Evolutionary conservation across 2,329 filamentous ascomycete species (phyloP).

Genomic region (Trichoderma cornu-damae): DNA sequence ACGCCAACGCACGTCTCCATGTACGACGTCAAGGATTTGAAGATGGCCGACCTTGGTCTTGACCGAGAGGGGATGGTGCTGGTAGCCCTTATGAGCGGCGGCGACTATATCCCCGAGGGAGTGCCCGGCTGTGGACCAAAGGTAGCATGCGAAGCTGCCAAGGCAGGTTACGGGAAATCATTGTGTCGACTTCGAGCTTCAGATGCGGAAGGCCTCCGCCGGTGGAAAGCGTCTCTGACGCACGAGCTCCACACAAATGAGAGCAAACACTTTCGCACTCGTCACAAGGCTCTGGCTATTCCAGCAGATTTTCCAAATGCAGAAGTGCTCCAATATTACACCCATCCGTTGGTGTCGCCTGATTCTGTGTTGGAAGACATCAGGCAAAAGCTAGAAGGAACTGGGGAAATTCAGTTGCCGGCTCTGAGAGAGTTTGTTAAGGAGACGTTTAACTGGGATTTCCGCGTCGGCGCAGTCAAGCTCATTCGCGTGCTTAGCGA

Average conservation of each 20-base stretch:
- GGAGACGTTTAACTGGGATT: slow-evolving; percentile 83
- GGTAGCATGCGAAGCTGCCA: slow-evolving; percentile 82
- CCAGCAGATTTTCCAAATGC: slow-evolving; percentile 76
- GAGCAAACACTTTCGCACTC: slow-evolving; percentile 70
- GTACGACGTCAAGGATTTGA: slow-evolving; percentile 60
- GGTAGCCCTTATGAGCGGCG: slow-evolving; percentile 89
- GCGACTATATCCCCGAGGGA: slow-evolving; percentile 86
- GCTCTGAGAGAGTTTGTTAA: slow-evolving; percentile 68
- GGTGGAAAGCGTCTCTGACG: slow-evolving; percentile 67
- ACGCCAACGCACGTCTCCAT: slow-evolving; percentile 84
- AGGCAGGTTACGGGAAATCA: slow-evolving; percentile 76
- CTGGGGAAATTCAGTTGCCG: slow-evolving; percentile 28
- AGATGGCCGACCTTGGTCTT: slow-evolving; percentile 52
- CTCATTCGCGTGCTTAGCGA: slow-evolving; percentile 77
- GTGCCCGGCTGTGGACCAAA: slow-evolving; percentile 84
- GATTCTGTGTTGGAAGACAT: slow-evolving; percentile 39
- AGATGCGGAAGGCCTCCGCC: slow-evolving; percentile 53
- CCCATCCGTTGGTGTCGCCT: slow-evolving; percentile 75
- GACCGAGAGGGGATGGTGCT: slow-evolving; percentile 88
- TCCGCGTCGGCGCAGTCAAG: slow-evolving; percentile 72
- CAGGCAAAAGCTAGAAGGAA: slow-evolving; percentile 25
- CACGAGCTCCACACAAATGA: slow-evolving; percentile 81
- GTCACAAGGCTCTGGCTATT: slow-evolving; percentile 67
- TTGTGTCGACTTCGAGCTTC: slow-evolving; percentile 61
- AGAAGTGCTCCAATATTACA: slow-evolving; percentile 80